Evolutionary conservation across 2,329 filamentous ascomycete species (phyloP), one percentile per base, ranked within the genome.

Genomic region (Diaporthe citri): DNA sequence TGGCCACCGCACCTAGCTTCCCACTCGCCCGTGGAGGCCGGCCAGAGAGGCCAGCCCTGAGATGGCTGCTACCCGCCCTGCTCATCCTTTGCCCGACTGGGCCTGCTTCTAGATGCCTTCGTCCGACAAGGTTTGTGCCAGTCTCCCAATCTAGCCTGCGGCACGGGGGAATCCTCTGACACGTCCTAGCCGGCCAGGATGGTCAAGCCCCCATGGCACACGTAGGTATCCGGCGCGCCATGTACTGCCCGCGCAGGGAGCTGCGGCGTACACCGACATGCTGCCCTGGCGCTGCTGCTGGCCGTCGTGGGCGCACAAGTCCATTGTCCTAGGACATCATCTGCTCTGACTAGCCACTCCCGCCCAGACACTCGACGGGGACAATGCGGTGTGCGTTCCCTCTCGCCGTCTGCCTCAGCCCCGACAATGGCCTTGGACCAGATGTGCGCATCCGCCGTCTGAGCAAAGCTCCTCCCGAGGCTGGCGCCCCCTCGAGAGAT

Each of bases 1-100:
- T 75, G 62, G 62, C 48, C 67, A n/a, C 36, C 31, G 31, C 34
- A 48, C 6, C 34, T 34, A 31, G 66, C 43, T 36, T 46, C 51
- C 51, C 51, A 64, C 39, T 72, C 48, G 57, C 46, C 64, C 64
- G 46, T 52, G 28, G 62, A 48, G 60, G 43, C 62, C 62, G 22
- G 46, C 62, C 31, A 52, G 62, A 25, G 43, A 4, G 31, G 31
- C 48, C 64, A 34, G 34, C 64, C 62, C 46, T 67, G 43, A 67
- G 31, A 52, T 55, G 69, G 75, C 70, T 72, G 70, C 73, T 75
- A 75, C 69, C 72, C 70, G 56, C 69, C 67, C 75, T 64, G 51
- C 36, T 43, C 46, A 55, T 64, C 57, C 57, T 64, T 41, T 72
- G 71, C 57, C 71, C 57, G 57, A 64, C 71, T 72, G 25, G 71